Percentiles rank a stretch among this genome's conserved stretches.
Evolutionary conservation across 148 eudicot species (phyloP).

Genomic region (Nyssa sinensis): DNA sequence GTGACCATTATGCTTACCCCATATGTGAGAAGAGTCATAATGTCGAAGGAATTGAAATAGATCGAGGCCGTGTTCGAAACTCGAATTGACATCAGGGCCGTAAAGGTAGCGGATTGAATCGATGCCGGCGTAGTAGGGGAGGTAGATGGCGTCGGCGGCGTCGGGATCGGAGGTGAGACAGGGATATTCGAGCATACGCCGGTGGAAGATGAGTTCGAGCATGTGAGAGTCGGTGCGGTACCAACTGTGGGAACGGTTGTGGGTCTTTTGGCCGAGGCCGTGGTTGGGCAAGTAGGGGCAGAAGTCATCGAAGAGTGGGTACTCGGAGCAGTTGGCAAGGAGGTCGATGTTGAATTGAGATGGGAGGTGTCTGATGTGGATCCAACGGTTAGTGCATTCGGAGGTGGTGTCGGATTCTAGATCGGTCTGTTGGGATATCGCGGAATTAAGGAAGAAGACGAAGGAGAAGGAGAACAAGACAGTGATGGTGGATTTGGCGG

Average conservation of each 20-base stretch:
- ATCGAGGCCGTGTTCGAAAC: conserved; percentile 55
- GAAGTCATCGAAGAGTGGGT: conserved; percentile 53
- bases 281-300: conserved; percentile 75
- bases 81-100: conserved; percentile 54
- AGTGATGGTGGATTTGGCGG: conserved; percentile 17
- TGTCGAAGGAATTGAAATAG: conserved; percentile 32
- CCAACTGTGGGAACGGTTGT: conserved; percentile 61
- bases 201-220: conserved; percentile 83
- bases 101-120: conserved; percentile 57
- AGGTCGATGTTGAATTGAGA: conserved; percentile 67
- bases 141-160: conserved; percentile 56
- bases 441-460: no score
- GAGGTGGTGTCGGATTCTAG: conserved; percentile 27
- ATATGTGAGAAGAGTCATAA: no score
- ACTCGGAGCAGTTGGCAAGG: conserved; percentile 61
- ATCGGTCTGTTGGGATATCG: no score
- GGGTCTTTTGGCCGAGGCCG: conserved; percentile 82
- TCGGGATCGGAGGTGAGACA: conserved; percentile 62
- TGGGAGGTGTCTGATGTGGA: conserved; percentile 79
- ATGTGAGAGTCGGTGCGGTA: conserved; percentile 68
- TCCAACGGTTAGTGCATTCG: conserved; percentile 54
- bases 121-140: conserved; percentile 71
- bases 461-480: conserved; percentile 26
- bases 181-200: conserved; percentile 84
- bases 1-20: no score